These are phyloP conservation scores for Fonsecaea multimorphosa DNA, from an alignment of 2,329 filamentous ascomycete species.

Conservation along the genomic window DNA sequence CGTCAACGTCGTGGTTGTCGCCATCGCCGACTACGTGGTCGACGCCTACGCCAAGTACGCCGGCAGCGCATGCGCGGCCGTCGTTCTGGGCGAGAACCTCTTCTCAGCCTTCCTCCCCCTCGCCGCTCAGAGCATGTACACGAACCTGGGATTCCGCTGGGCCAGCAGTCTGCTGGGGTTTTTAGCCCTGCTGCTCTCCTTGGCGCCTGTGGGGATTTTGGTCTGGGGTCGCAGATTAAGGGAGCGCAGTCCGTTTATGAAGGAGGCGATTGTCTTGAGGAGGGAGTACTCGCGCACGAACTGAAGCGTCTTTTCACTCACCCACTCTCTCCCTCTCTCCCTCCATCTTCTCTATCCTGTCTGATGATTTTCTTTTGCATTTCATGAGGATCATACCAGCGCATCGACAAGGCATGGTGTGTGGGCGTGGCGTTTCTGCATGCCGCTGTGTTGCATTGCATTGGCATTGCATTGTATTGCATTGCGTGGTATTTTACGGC, in stretches of 20 bases:
- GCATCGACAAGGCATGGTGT: too few relatives aligned
- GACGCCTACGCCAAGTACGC: conserved; percentile 59
- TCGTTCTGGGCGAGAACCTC: conserved; percentile 57
- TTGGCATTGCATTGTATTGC: neutral
- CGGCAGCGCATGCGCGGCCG: conserved; percentile 56
- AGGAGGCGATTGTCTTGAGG: conserved; percentile 26
- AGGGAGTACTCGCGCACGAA: conserved; percentile 6
- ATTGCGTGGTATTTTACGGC: neutral
- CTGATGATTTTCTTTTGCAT: neutral
- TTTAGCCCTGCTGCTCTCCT: conserved; percentile 51
- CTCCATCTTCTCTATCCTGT: too few relatives aligned
- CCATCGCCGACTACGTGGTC: conserved; percentile 57
- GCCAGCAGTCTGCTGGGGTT: conserved; percentile 57
- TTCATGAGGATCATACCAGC: neutral
- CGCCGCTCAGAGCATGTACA: conserved; percentile 56
- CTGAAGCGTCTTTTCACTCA: neutral
- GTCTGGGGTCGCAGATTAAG: conserved; percentile 18
- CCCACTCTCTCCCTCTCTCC: neutral
- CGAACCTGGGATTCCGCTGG: conserved; percentile 56
- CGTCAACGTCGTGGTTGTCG: conserved; percentile 55
- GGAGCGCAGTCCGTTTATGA: conserved; percentile 31
- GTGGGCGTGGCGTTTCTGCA: neutral
- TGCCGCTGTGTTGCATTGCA: neutral
- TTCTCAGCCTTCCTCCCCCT: conserved; percentile 57
- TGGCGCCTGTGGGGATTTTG: conserved; percentile 48